Conservation (phyloP, 2,329 filamentous ascomycete species). For the Alternaria infectoria region DNA sequence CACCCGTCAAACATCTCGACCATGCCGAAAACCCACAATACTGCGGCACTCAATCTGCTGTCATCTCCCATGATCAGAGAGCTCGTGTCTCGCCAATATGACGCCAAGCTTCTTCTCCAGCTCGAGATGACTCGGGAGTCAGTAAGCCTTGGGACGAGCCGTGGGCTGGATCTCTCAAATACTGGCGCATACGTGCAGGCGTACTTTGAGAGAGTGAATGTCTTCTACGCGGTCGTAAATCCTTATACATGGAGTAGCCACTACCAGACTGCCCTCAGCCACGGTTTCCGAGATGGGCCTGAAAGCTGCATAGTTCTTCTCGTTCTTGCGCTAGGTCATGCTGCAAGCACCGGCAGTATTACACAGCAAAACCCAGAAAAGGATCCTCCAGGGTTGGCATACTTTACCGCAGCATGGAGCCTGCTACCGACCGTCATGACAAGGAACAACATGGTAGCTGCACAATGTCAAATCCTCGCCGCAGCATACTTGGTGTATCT, state of each 20-base stretch:
- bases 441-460: conserved; percentile 76
- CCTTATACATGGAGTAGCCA: conserved; percentile 80
- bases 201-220: conserved; percentile 80
- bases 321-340: conserved; percentile 78
- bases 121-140: conserved; percentile 81
- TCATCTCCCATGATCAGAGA: conserved; percentile 83
- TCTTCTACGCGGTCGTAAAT: conserved; percentile 87
- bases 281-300: conserved; percentile 77
- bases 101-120: conserved; percentile 81
- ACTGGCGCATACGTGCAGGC: conserved; percentile 77
- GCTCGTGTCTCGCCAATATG: conserved; percentile 76
- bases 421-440: conserved; percentile 80
- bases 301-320: conserved; percentile 84
- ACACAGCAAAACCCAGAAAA: conserved; percentile 71
- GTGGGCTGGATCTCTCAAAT: conserved; percentile 75
- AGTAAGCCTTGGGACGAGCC: conserved; percentile 63
- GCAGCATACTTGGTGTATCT: conserved; percentile 85
- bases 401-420: conserved; percentile 81
- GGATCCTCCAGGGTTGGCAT: conserved; percentile 76
- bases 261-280: conserved; percentile 76
- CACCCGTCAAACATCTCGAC: conserved; percentile 74
- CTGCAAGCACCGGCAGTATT: conserved; percentile 77
- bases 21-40: conserved; percentile 85
- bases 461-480: conserved; percentile 80
- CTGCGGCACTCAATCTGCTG: conserved; percentile 76